A percentile compares a stretch with the other conserved stretches of the same genome.
These are phyloP conservation scores for Hanseniaspora singularis DNA, from an alignment of 805 yeast genomes.

Conservation along the genomic window DNA sequence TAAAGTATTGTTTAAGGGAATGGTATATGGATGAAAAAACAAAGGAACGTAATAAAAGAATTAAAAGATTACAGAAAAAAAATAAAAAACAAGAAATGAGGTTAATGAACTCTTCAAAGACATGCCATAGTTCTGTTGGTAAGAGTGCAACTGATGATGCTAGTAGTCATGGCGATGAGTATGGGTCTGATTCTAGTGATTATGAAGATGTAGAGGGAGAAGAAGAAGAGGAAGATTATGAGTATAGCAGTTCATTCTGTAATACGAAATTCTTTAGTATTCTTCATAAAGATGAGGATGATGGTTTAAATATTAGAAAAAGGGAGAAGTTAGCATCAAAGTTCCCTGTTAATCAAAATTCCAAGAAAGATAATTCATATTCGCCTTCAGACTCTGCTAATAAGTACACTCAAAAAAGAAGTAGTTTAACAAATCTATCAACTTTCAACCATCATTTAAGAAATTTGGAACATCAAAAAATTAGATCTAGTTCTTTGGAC, in stretches of 20 bases:
- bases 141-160: no score
- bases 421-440: not conserved
- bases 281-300: no score
- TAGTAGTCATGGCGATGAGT: no score
- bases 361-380: no score
- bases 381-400: no score
- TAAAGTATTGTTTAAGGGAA: slow-evolving; percentile 8
- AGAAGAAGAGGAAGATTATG: slow-evolving; percentile 1
- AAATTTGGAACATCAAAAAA: not conserved
- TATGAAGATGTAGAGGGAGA: no score
- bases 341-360: not conserved
- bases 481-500: not conserved
- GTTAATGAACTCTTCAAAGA: not conserved
- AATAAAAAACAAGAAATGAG: not conserved
- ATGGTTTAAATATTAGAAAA: slow-evolving; percentile 7
- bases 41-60: slow-evolving; percentile 2
- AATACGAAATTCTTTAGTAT: no score
- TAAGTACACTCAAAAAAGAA: not conserved
- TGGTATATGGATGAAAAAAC: slow-evolving; percentile 10
- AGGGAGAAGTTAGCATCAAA: not conserved
- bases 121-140: no score
- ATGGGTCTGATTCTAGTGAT: no score
- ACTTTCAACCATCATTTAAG: not conserved
- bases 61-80: slow-evolving; percentile 4
- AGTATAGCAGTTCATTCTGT: not conserved